A percentile compares a stretch with the other conserved stretches of the same genome.
Conservation (phyloP, 352 stramenopile species). For the Globisporangium cederbergense region DNA sequence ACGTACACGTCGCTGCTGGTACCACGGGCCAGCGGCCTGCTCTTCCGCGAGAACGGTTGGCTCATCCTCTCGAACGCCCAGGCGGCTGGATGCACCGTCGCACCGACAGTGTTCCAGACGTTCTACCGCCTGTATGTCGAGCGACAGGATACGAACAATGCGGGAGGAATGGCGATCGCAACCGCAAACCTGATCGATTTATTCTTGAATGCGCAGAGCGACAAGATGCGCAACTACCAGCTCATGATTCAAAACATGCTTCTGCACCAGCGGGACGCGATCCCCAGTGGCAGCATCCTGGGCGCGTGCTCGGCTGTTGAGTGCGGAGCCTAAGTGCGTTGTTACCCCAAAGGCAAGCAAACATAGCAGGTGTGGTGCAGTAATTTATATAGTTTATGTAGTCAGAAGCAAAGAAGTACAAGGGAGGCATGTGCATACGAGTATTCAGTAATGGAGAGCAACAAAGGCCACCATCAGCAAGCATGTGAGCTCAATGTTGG, state of each 20-base stretch:
- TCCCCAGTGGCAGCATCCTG: background rate
- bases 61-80: constrained; percentile 5
- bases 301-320: background rate
- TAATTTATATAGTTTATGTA: too few species aligned
- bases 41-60: constrained; percentile 15
- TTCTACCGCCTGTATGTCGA: constrained; percentile 1
- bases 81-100: background rate
- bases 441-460: too few species aligned
- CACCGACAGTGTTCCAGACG: constrained; percentile 9
- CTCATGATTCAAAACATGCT: constrained; percentile 12
- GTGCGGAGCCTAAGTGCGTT: background rate
- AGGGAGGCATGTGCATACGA: too few species aligned
- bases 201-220: background rate
- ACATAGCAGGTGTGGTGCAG: too few species aligned
- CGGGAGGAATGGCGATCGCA: background rate
- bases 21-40: background rate
- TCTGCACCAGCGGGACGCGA: background rate
- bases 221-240: constrained; percentile 4
- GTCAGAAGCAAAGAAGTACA: too few species aligned
- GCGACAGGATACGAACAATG: background rate
- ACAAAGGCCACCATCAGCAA: too few species aligned
- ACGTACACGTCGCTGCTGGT: constrained; percentile 9
- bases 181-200: background rate
- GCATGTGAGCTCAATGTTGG: too few species aligned
- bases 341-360: too few species aligned